A percentile compares a stretch with the other conserved stretches of the same genome.
These are phyloP conservation scores for Irpex sp. DNA, from an alignment of 1,284 basidiomycete species.

Conservation along the genomic window DNA sequence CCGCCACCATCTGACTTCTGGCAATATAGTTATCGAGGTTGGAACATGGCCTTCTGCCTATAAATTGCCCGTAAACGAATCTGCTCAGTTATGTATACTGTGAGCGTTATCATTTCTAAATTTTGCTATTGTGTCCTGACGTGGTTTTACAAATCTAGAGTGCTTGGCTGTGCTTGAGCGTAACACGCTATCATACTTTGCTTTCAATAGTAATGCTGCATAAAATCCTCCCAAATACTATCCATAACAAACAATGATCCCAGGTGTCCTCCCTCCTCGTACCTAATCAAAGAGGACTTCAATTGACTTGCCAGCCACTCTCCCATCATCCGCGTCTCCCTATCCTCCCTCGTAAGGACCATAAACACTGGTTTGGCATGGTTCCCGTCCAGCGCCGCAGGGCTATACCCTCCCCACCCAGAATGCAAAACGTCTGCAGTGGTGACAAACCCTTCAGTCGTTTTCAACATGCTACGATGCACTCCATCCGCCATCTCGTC, in stretches of 20 bases:
- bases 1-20: too few species aligned
- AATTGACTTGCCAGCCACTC: conserved; percentile 43
- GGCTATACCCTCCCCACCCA: conserved; percentile 49
- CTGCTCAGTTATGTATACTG: too few species aligned
- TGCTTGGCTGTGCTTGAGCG: too few species aligned
- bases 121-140: too few species aligned
- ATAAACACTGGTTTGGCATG: conserved; percentile 43
- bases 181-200: neutral
- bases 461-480: conserved; percentile 41
- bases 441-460: conserved; percentile 53
- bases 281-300: conserved; percentile 34
- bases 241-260: conserved; percentile 38
- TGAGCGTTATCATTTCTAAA: too few species aligned
- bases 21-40: too few species aligned
- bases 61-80: too few species aligned
- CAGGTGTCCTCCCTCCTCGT: conserved; percentile 46
- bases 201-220: conserved; percentile 1
- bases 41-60: too few species aligned
- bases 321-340: conserved; percentile 37
- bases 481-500: conserved; percentile 38
- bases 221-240: conserved; percentile 42
- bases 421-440: conserved; percentile 41
- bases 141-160: too few species aligned
- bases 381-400: conserved; percentile 39
- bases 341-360: conserved; percentile 37